Base-by-base conservation (phyloP, 352 stramenopile genomes). In the Globisporangium heterothallicum region DNA sequence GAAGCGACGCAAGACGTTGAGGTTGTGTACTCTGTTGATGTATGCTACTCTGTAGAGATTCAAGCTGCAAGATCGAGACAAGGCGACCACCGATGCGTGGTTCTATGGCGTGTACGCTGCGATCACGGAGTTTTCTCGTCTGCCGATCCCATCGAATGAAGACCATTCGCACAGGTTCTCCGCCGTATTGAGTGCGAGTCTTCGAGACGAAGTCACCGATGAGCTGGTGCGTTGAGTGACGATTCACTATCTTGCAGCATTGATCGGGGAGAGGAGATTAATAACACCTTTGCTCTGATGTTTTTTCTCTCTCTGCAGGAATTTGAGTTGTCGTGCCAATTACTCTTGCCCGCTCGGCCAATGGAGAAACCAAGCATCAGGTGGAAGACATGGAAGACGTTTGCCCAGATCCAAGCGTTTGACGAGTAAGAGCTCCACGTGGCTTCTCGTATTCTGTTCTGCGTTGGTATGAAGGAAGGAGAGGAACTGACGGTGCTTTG, bases 321-420 rank as follows among this genome's bases (percentile, higher is more conserved):
- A 51, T 86, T 83, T 43, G 80, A 89, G 57, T 44, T 92, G 32
- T 84, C 78, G 43, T 89, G 78, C 30, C 76, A 92, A 49, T 56
- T 89, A 41, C 47, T 82, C 32, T 61, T 87, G 40, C 74, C 68
- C 26, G 53, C 63, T 35, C 67, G 74, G 13, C 51, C 66, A 6
- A 50, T 86, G 16, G 73, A 85, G 38, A 82, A 88, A 53, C 74
- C 74, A 12, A 86, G 78, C 43, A 81, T 88, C 50, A 75, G 77
- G 36, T 92, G 80, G 80, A 92, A 86, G 48, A 64, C 72, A 7
- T 92, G 80, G 80, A 86, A 86, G 44, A 76, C 76, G 4, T 74
- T 77, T n/a, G 49, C 65, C 16, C 66, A 92, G 53, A 58, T 89
- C 5, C 80, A 88, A 44, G 49, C 63, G 0, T 84, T 92, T 55